Evolutionary conservation across 805 yeast genomes (phyloP).

Genomic region (Hanseniaspora taiwanica): DNA sequence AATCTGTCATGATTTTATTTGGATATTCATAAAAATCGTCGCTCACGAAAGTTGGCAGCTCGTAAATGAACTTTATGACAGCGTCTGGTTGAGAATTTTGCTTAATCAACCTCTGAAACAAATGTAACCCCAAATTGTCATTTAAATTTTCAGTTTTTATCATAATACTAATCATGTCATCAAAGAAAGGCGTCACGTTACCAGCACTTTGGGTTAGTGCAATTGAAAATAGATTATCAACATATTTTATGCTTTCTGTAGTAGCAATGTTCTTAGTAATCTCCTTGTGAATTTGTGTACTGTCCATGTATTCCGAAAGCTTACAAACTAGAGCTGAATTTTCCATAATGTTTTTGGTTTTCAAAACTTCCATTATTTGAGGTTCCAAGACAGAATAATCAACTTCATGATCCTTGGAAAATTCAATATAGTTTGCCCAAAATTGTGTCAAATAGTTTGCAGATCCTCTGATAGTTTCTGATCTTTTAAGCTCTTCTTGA

Average conservation of each 20-base stretch:
- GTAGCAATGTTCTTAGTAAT: background rate
- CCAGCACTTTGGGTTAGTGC: background rate
- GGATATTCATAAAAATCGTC: conserved; percentile 20
- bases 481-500: conserved; percentile 16
- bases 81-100: conserved; percentile 14
- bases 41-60: conserved; percentile 24
- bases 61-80: conserved; percentile 24
- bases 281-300: background rate
- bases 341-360: background rate
- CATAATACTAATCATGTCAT: too few species aligned
- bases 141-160: conserved; percentile 14
- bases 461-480: conserved; percentile 21
- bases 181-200: too few species aligned
- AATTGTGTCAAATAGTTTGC: conserved; percentile 20
- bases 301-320: background rate
- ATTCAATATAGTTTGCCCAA: conserved; percentile 17
- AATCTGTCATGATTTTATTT: conserved; percentile 21
- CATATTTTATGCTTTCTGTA: background rate
- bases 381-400: background rate
- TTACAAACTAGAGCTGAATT: background rate
- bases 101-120: conserved; percentile 19
- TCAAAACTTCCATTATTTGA: background rate
- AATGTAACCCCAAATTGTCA: conserved; percentile 12
- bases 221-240: conserved; percentile 2
- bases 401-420: conserved; percentile 7